Base-by-base conservation (phyloP, 306 rosid species). In the Biancaea sappan region DNA sequence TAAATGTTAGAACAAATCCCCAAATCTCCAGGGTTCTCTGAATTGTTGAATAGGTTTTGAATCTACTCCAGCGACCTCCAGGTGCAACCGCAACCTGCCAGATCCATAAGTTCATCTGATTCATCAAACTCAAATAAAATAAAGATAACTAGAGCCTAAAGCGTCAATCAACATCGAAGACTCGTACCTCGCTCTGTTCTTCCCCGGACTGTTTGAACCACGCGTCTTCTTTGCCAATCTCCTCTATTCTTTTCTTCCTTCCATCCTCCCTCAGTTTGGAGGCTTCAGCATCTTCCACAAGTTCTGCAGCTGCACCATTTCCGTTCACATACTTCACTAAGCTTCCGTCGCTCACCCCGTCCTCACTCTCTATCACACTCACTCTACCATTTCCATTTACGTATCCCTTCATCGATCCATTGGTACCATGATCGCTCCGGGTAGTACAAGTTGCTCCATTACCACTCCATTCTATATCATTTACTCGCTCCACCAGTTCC, bases 21-120 rank as follows among this genome's bases (percentile, higher is more conserved):
- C 99, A 94, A 78, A 94, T 94, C 80, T 94, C 99, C 86, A 94
- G 72, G 51, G 96, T 92, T 80, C 99, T 90, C 85, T 94, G 99
- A 34, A 94, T 90, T 18, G 94, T 94, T 8, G 99, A 94, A 84
- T 94, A 94, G 35, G 99, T 90, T 88, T 92, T 94, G 77, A 94
- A 94, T 79, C 97, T 87, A 77, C 86, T 88, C 99, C 99, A 94
- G 16, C 97, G 96, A 69, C 99, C 99, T 63, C 99, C 97, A 59
- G 99, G 97, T 12, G 93, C 82, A 80, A 86, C 93, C 19, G 97
- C 90, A 73, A 94, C 99, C 98, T 94, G 81, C 66, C 79, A 64
- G 77, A 78, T 25, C 54, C 77, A 54, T 52, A 84, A 16, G 14
- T 40, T 73, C 79, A 37, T 26, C 59, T 34, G 34, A 51, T 66